Conservation (phyloP, 2,329 filamentous ascomycete genomes). For the Penicillium sp. region DNA sequence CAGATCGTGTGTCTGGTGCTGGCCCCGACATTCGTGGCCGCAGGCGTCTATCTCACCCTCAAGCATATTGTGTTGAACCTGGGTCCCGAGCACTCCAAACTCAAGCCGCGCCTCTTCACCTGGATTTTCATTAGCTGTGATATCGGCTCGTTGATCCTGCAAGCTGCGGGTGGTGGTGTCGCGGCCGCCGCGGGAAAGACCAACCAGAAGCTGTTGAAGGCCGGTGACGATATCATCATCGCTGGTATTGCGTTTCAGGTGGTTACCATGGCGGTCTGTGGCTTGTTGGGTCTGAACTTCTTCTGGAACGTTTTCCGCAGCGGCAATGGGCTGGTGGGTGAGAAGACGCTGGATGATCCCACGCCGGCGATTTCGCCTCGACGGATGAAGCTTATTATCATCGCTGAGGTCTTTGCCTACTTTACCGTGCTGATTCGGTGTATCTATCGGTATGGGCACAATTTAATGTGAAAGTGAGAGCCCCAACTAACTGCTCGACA, state of each 20-base stretch:
- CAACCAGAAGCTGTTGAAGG: slow-evolving; percentile 40
- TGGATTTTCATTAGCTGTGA: slow-evolving; percentile 64
- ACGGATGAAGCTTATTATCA: slow-evolving; percentile 30
- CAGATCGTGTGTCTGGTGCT: slow-evolving; percentile 60
- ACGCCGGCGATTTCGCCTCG: slow-evolving; percentile 15
- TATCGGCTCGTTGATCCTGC: slow-evolving; percentile 59
- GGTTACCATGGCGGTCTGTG: slow-evolving; percentile 47
- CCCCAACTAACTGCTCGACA: slow-evolving; percentile 7
- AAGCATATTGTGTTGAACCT: slow-evolving; percentile 60
- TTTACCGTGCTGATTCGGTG: slow-evolving; percentile 45
- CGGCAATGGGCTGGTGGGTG: slow-evolving; percentile 27
- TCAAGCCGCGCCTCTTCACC: slow-evolving; percentile 55
- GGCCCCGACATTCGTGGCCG: slow-evolving; percentile 58
- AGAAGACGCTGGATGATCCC: slow-evolving; percentile 31
- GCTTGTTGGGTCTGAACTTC: slow-evolving; percentile 42
- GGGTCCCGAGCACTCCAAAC: slow-evolving; percentile 51
- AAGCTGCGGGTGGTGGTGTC: slow-evolving; percentile 60
- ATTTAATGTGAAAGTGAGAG: neutral
- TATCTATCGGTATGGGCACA: slow-evolving; percentile 43
- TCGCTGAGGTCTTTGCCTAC: slow-evolving; percentile 39
- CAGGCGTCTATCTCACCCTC: slow-evolving; percentile 58
- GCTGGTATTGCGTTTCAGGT: slow-evolving; percentile 61
- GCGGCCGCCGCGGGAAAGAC: slow-evolving; percentile 53
- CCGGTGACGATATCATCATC: slow-evolving; percentile 59
- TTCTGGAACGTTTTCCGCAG: slow-evolving; percentile 43